phyloP scores from a whole-genome alignment of 148 eudicot species.

The Amaranthus hypochondriacus region DNA sequence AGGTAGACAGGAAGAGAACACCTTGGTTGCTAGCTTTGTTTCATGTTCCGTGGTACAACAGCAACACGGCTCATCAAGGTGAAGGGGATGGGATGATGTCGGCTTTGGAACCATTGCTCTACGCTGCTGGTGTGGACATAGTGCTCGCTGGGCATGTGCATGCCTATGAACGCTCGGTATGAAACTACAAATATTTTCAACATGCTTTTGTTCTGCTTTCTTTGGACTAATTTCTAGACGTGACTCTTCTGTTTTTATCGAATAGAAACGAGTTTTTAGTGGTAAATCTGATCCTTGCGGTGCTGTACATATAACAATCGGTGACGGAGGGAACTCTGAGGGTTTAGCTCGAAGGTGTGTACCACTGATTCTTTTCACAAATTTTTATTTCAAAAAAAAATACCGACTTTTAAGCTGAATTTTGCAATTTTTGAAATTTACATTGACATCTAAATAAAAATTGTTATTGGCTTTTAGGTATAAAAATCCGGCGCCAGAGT shows the following conservation, averaged over 20 bases:
- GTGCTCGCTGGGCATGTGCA: constrained; percentile 92
- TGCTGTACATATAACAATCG: constrained; percentile 89
- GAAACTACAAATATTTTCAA: constrained; percentile 1
- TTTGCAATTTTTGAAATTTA: neutral
- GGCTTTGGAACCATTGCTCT: constrained; percentile 75
- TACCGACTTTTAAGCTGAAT: no score
- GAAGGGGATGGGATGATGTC: constrained; percentile 92
- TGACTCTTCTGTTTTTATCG: neutral
- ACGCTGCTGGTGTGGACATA: constrained; percentile 89
- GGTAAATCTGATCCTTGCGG: constrained; percentile 79
- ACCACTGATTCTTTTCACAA: neutral
- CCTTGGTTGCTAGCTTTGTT: constrained; percentile 87
- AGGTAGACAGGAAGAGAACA: constrained; percentile 79
- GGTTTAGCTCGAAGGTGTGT: constrained; percentile 79
- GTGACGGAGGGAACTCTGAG: constrained; percentile 96
- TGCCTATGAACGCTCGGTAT: constrained; percentile 94
- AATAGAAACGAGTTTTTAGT: constrained; percentile 60
- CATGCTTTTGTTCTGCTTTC: neutral
- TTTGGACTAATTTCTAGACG: neutral
- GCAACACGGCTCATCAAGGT: constrained; percentile 86
- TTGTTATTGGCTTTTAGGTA: constrained; percentile 44
- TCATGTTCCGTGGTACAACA: constrained; percentile 97
- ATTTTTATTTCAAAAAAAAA: no score
- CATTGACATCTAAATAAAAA: neutral
- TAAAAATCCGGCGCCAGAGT: constrained; percentile 61